A percentile compares a stretch with the other conserved stretches of the same genome.
These are phyloP conservation scores for Dovyalis caffra DNA, from an alignment of 345 rosid genomes.

Conservation along the genomic window DNA sequence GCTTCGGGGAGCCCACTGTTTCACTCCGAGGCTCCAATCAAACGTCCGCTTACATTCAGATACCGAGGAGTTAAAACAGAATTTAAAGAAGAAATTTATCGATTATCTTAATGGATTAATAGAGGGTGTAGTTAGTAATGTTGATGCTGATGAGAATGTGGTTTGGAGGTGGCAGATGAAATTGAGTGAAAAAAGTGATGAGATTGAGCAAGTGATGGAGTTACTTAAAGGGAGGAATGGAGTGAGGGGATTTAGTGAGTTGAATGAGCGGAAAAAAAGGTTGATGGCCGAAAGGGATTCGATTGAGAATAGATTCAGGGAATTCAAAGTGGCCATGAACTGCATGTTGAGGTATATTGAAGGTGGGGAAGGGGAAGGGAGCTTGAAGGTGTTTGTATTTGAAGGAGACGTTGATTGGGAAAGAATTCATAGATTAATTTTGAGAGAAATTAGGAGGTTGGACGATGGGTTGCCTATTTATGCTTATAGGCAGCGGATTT, in stretches of 20 bases:
- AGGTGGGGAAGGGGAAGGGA: slow-evolving; percentile 13
- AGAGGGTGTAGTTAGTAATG: too few relatives aligned
- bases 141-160: too few relatives aligned
- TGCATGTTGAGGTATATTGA: slow-evolving; percentile 47
- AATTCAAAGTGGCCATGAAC: slow-evolving; percentile 51
- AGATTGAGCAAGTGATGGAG: slow-evolving; percentile 15
- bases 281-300: slow-evolving; percentile 36
- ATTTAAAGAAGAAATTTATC: too few relatives aligned
- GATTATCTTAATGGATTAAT: too few relatives aligned
- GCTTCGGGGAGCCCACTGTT: too few relatives aligned
- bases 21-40: too few relatives aligned
- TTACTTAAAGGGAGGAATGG: slow-evolving; percentile 7
- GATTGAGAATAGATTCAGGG: slow-evolving; percentile 45
- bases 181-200: slow-evolving; percentile 35
- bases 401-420: slow-evolving; percentile 44
- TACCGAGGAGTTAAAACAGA: too few relatives aligned
- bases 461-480: slow-evolving; percentile 79
- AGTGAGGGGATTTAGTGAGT: neutral
- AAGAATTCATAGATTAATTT: slow-evolving; percentile 44
- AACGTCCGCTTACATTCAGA: too few relatives aligned
- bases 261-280: slow-evolving; percentile 30
- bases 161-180: too few relatives aligned
- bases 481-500: slow-evolving; percentile 47
- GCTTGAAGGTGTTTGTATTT: slow-evolving; percentile 38
- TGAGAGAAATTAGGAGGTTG: slow-evolving; percentile 72